A percentile compares a stretch with the other conserved stretches of the same genome.
phyloP scores from a whole-genome alignment of 257 asterid genomes.

The Nicotiana knightiana region DNA sequence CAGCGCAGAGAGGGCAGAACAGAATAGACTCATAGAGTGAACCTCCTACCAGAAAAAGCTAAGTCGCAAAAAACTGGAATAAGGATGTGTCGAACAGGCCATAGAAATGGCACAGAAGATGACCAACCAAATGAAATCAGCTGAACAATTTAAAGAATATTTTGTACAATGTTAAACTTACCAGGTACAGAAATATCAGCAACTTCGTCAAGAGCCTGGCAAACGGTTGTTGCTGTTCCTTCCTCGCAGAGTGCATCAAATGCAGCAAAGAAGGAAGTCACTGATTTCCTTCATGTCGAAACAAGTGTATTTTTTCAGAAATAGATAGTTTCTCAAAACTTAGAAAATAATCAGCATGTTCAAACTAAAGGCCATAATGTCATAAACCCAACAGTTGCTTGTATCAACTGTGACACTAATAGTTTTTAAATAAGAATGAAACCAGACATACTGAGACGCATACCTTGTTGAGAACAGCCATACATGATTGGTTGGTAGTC shows the following conservation, averaged over 20 bases:
- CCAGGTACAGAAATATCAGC: slow-evolving; percentile 93
- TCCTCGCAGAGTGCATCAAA: slow-evolving; percentile 95
- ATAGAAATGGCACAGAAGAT: neutral
- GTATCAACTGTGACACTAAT: neutral
- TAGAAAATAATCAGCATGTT: too few species aligned
- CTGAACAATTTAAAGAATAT: neutral
- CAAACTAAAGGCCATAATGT: neutral
- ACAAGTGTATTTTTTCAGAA: neutral
- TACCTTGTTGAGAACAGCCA: slow-evolving; percentile 98
- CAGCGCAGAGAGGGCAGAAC: neutral
- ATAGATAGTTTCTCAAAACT: neutral
- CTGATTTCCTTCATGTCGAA: slow-evolving; percentile 64
- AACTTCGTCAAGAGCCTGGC: slow-evolving; percentile 84
- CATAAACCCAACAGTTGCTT: neutral
- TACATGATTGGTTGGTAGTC: slow-evolving; percentile 85
- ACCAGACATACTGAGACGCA: neutral
- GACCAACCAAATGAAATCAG: neutral
- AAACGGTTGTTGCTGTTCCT: slow-evolving; percentile 90
- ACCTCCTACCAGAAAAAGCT: neutral
- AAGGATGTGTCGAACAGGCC: neutral
- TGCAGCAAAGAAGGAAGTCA: slow-evolving; percentile 83
- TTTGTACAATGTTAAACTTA: slow-evolving; percentile 16
- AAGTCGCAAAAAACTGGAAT: neutral
- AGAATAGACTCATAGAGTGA: neutral
- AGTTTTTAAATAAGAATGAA: neutral